Conservation (phyloP, 2,329 filamentous ascomycete genomes). For the Aureobasidium sp. region DNA sequence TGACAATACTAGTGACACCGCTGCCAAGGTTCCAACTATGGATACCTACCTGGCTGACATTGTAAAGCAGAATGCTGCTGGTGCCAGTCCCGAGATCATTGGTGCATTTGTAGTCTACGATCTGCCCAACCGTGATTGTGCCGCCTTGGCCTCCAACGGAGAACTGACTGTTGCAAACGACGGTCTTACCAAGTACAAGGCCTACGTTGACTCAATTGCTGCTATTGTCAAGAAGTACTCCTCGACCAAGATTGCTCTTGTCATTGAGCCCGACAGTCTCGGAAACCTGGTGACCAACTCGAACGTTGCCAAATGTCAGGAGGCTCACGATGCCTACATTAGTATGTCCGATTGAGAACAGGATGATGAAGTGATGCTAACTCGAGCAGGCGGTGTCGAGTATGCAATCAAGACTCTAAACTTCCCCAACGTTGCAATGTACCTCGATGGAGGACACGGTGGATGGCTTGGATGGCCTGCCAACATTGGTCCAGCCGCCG, state of each 20-base stretch:
- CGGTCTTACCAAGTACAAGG: conserved; percentile 44
- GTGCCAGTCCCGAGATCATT: conserved; percentile 41
- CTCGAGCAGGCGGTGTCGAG: conserved; percentile 33
- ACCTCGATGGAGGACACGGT: conserved; percentile 57
- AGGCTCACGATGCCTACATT: conserved; percentile 49
- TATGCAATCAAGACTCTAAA: conserved; percentile 53
- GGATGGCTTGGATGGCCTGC: conserved; percentile 59
- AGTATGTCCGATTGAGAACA: conserved; percentile 23
- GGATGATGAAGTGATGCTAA: background rate
- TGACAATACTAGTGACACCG: conserved; percentile 33
- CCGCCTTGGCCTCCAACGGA: conserved; percentile 57
- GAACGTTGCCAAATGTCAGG: conserved; percentile 47
- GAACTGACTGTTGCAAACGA: conserved; percentile 52
- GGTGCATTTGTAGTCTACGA: conserved; percentile 56
- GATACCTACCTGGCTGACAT: conserved; percentile 43
- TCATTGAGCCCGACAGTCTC: conserved; percentile 55
- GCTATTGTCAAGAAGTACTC: conserved; percentile 47
- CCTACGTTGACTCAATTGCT: conserved; percentile 37
- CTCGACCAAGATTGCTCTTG: conserved; percentile 44
- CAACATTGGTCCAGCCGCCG: conserved; percentile 47
- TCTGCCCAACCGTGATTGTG: conserved; percentile 57
- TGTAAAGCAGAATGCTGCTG: conserved; percentile 38
- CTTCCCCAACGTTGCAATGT: conserved; percentile 56
- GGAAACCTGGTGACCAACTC: conserved; percentile 58
- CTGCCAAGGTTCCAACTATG: conserved; percentile 27